Conservation (phyloP, 768 basidiomycete species). For the Tulasnella sp. region DNA sequence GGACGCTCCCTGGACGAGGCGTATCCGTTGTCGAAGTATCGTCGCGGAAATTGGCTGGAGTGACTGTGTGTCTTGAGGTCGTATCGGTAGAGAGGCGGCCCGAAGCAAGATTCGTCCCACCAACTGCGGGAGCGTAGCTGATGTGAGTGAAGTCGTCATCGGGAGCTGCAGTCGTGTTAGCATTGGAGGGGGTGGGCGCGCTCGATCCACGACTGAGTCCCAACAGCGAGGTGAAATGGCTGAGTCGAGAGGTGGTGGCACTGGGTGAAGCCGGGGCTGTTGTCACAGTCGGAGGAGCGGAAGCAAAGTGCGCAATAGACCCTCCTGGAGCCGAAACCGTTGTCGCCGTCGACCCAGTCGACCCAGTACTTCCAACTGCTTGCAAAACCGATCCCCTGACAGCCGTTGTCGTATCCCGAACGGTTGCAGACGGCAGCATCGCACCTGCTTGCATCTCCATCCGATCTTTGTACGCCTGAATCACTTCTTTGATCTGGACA, state of each 20-base stretch:
- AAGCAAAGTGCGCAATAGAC: too few relatives aligned
- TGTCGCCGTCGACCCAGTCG: not conserved
- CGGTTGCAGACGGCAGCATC: not conserved
- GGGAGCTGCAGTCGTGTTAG: not conserved
- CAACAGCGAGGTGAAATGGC: constrained; percentile 16
- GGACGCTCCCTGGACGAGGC: not conserved
- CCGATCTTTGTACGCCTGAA: constrained; percentile 38
- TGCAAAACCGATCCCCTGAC: not conserved
- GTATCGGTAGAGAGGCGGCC: not conserved
- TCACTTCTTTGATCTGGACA: constrained; percentile 70
- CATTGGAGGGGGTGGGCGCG: not conserved
- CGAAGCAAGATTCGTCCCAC: not conserved
- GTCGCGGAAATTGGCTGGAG: not conserved
- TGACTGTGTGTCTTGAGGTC: not conserved
- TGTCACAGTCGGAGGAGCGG: not conserved
- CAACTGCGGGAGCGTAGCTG: not conserved
- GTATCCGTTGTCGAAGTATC: not conserved
- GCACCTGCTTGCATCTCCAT: not conserved
- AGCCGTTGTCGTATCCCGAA: constrained; percentile 29
- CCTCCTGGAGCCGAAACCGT: not conserved
- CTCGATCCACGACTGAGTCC: not conserved
- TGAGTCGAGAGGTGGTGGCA: not conserved
- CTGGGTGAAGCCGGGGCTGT: not conserved
- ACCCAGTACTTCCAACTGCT: not conserved
- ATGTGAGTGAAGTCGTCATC: constrained; percentile 19